Base-by-base conservation (phyloP, 2,329 filamentous ascomycete species). In the Rhytidhysteron rufulum region DNA sequence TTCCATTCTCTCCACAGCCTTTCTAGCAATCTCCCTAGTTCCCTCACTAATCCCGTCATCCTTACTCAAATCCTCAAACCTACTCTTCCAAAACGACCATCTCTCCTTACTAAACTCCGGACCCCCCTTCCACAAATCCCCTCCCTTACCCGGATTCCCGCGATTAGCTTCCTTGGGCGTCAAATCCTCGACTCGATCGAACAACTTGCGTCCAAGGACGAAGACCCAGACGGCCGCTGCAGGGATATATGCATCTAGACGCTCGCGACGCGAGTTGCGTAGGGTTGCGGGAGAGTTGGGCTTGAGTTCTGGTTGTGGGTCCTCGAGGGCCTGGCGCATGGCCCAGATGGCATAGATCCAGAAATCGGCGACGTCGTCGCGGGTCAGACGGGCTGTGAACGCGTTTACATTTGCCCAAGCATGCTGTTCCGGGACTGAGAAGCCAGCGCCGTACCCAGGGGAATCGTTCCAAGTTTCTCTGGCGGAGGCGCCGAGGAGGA, bases 391-490 rank as follows among this genome's bases (percentile, higher is more conserved):
- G 2, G 60, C 61, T 19, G 51, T 51, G 48, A 64, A 63, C 43
- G 50, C 53, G 32, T 65, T 60, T 21, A 55, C 39, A 19, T 62
- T 64, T 3, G 59, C 41, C 55, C 54, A 63, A 4, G 58, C 58
- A 30, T 52, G 42, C 13, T 53, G 45, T 35, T 65, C 62, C 29
- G 47, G 31, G 1, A 48, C 39, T 6, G 49, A 41, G 34, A 47
- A 45, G 36, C 54, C 46, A n/a, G 41, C 11, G 31, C 48, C 32
- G 41, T 27, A 9, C 5, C 42, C 41, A 2, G 62, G 62, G 5
- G 24, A 16, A 35, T 65, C 60, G 41, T 65, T 63, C 43, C 49
- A 54, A 2, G 49, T 48, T 38, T 63, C 59, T n/a, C 55, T 50
- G 22, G 44, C 47, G 7, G 55, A 51, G 38, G 59, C 45, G 15